Evolutionary conservation across 352 stramenopile genomes (phyloP).

Genomic region (Pythium biforme): DNA sequence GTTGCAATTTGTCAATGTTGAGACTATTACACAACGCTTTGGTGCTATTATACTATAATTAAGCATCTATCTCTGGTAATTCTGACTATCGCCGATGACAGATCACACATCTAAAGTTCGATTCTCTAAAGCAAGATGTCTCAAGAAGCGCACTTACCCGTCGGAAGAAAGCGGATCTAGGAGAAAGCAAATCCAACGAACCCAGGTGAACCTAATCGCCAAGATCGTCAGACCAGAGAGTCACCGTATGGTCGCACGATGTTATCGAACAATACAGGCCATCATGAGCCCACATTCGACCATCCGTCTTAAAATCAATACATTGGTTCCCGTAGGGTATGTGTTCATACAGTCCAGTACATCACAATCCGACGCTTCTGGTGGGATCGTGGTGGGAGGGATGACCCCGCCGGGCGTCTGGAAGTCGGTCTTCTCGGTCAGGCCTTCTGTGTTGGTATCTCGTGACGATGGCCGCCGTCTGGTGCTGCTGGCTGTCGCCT

Average conservation of each 20-base stretch:
- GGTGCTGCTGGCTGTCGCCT: not conserved
- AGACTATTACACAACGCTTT: too few species aligned
- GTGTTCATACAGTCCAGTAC: not conserved
- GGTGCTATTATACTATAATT: too few species aligned
- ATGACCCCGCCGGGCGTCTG: slow-evolving; percentile 17
- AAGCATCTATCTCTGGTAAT: too few species aligned
- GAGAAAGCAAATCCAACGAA: not conserved
- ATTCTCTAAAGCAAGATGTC: too few species aligned
- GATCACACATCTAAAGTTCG: too few species aligned
- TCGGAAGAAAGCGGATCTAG: slow-evolving; percentile 3
- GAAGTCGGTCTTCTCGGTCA: too few species aligned
- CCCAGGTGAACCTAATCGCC: slow-evolving; percentile 3
- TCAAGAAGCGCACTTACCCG: slow-evolving; percentile 1
- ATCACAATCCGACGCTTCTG: slow-evolving; percentile 11
- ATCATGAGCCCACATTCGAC: too few species aligned
- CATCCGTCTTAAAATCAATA: not conserved
- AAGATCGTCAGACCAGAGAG: slow-evolving; percentile 10
- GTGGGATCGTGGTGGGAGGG: slow-evolving; percentile 15
- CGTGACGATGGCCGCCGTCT: not conserved
- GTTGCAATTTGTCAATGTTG: too few species aligned
- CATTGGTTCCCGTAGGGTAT: not conserved
- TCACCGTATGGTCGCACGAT: too few species aligned
- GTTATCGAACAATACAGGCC: not conserved
- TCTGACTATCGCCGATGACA: too few species aligned
- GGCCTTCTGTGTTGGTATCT: slow-evolving; percentile 9